Conservation (phyloP, 2,329 filamentous ascomycete species). For the Colletotrichum costaricense region DNA sequence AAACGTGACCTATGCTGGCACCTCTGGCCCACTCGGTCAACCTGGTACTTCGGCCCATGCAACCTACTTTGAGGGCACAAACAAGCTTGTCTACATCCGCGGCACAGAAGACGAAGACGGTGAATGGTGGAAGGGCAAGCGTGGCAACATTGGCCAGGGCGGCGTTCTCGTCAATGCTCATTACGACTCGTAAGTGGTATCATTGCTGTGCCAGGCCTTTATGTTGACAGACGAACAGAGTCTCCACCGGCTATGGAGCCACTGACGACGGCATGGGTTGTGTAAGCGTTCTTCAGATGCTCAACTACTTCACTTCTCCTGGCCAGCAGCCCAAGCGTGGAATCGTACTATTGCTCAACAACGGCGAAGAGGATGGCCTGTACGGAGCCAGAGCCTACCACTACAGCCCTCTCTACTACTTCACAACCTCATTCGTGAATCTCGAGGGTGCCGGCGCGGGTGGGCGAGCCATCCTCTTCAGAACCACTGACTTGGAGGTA, state of each 20-base stretch:
- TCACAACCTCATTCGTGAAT: constrained; percentile 91
- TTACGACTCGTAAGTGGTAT: constrained; percentile 74
- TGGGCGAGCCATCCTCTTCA: constrained; percentile 87
- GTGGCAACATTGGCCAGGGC: constrained; percentile 67
- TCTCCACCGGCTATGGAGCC: constrained; percentile 90
- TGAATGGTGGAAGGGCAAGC: constrained; percentile 75
- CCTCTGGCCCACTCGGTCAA: background rate
- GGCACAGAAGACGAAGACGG: constrained; percentile 80
- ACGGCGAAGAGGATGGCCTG: constrained; percentile 93
- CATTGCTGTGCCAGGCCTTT: background rate
- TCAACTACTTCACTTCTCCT: constrained; percentile 84
- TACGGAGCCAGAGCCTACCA: constrained; percentile 89
- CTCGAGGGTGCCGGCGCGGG: constrained; percentile 95
- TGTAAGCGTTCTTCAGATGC: constrained; percentile 84
- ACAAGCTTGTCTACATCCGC: constrained; percentile 91
- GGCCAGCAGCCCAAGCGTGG: constrained; percentile 81
- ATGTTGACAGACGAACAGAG: constrained; percentile 59
- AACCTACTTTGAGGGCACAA: constrained; percentile 92
- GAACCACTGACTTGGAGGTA: constrained; percentile 87
- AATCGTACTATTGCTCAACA: constrained; percentile 89
- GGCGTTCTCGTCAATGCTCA: constrained; percentile 95
- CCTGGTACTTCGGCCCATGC: constrained; percentile 43
- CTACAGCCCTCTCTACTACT: constrained; percentile 81
- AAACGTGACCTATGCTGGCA: constrained; percentile 74
- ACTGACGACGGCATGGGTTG: constrained; percentile 95